Conservation (phyloP, 2,329 filamentous ascomycete genomes). For the Verticillium klebahnii region DNA sequence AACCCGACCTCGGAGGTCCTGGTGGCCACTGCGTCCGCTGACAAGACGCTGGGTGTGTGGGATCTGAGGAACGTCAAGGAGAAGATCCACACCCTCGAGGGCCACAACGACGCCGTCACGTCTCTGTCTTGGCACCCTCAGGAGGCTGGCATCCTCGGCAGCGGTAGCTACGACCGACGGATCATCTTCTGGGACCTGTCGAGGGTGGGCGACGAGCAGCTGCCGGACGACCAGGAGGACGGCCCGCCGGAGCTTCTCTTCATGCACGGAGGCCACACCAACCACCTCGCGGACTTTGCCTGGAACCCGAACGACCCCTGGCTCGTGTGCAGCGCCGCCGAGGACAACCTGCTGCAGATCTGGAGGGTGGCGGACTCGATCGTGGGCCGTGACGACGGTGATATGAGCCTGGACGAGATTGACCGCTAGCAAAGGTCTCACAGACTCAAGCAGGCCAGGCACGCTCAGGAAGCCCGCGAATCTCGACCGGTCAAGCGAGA, state of each 20-base stretch:
- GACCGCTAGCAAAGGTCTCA: slow-evolving; percentile 45
- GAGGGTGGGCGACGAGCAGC: slow-evolving; percentile 87
- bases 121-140: slow-evolving; percentile 93
- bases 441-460: not conserved
- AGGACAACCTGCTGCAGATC: slow-evolving; percentile 94
- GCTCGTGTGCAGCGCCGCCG: slow-evolving; percentile 91
- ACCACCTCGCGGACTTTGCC: slow-evolving; percentile 92
- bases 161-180: slow-evolving; percentile 85
- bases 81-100: slow-evolving; percentile 85
- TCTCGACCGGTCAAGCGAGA: not conserved
- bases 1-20: slow-evolving; percentile 88
- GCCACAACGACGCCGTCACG: slow-evolving; percentile 84
- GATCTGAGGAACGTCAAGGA: slow-evolving; percentile 87
- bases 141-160: slow-evolving; percentile 83
- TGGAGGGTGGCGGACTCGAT: slow-evolving; percentile 85
- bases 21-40: slow-evolving; percentile 87
- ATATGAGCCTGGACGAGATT: slow-evolving; percentile 72
- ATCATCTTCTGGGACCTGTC: slow-evolving; percentile 97
- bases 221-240: slow-evolving; percentile 90
- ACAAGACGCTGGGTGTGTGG: slow-evolving; percentile 94
- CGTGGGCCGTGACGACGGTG: slow-evolving; percentile 70
- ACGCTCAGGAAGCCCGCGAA: not conserved
- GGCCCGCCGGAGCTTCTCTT: slow-evolving; percentile 95
- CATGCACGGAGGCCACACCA: slow-evolving; percentile 98
- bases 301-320: slow-evolving; percentile 98